phyloP scores from a whole-genome alignment of 257 asterid species.

The Solanum chmielewskii region DNA sequence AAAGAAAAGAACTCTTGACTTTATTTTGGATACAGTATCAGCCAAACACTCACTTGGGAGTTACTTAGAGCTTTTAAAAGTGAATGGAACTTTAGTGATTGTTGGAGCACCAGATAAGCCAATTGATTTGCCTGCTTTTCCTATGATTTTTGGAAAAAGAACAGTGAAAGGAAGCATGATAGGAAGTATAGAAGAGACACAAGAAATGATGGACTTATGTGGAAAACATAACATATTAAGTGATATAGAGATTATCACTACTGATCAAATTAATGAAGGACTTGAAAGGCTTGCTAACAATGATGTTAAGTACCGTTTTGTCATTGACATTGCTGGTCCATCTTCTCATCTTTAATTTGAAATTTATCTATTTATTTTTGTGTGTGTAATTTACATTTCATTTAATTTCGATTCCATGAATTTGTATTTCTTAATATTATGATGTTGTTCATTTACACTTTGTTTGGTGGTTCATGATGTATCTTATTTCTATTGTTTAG shows the following conservation, averaged over 20 bases:
- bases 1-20: conserved; percentile 52
- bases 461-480: background rate
- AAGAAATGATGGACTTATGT: conserved; percentile 74
- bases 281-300: conserved; percentile 50
- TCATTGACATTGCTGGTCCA: conserved; percentile 51
- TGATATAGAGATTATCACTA: conserved; percentile 53
- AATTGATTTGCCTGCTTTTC: conserved; percentile 66
- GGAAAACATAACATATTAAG: conserved; percentile 60
- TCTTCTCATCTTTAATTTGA: background rate
- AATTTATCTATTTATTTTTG: background rate
- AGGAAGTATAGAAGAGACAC: conserved; percentile 77
- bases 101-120: conserved; percentile 95
- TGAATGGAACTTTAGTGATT: conserved; percentile 59
- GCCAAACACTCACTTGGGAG: conserved; percentile 75
- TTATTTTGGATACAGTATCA: conserved; percentile 65
- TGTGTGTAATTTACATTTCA: background rate
- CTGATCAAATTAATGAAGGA: conserved; percentile 48
- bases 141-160: conserved; percentile 76
- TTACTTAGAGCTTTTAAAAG: conserved; percentile 48
- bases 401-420: background rate
- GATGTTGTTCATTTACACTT: background rate
- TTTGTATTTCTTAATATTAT: background rate
- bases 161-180: conserved; percentile 78
- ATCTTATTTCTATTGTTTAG: no score
- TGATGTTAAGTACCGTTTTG: conserved; percentile 87